Percentiles rank a stretch among this genome's conserved stretches.
phyloP scores from a whole-genome alignment of 2,329 filamentous ascomycete species.

The Fusarium verticillioides region DNA sequence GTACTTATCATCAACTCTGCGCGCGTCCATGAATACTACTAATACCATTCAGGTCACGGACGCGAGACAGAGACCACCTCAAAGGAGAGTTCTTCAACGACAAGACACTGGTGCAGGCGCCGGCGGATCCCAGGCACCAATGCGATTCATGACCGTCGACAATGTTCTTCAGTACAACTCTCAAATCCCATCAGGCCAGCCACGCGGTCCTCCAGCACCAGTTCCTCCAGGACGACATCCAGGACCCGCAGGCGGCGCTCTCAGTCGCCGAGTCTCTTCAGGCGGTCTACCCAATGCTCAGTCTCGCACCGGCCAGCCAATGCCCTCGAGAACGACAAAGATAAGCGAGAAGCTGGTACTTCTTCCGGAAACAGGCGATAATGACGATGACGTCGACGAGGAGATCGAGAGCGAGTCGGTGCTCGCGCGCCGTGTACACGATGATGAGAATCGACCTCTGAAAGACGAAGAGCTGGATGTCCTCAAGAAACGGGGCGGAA shows the following conservation, averaged over 20 bases:
- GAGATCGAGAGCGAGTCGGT: constrained; percentile 61
- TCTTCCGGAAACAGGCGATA: constrained; percentile 80
- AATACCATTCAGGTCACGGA: constrained; percentile 51
- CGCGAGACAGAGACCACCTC: constrained; percentile 51
- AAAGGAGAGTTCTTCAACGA: constrained; percentile 48
- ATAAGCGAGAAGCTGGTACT: constrained; percentile 97
- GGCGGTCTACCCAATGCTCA: constrained; percentile 55
- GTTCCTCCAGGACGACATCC: constrained; percentile 48
- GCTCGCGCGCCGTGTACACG: constrained; percentile 54
- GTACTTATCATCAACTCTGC: constrained; percentile 53
- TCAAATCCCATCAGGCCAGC: constrained; percentile 94
- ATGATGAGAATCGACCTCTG: constrained; percentile 72
- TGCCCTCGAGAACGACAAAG: constrained; percentile 91
- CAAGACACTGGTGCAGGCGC: constrained; percentile 48
- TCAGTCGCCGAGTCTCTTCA: constrained; percentile 46
- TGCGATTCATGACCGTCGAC: constrained; percentile 88
- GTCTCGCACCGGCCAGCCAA: constrained; percentile 63
- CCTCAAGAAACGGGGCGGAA: constrained; percentile 69
- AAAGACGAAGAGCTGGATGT: constrained; percentile 75
- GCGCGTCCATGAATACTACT: constrained; percentile 22
- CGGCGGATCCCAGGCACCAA: constrained; percentile 56
- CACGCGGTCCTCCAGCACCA: constrained; percentile 73
- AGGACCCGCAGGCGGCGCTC: constrained; percentile 22
- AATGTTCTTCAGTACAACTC: constrained; percentile 94
- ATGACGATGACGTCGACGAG: constrained; percentile 67